Evolutionary conservation across 2,329 filamentous ascomycete genomes (phyloP).

Genomic region (Neofusicoccum parvum): DNA sequence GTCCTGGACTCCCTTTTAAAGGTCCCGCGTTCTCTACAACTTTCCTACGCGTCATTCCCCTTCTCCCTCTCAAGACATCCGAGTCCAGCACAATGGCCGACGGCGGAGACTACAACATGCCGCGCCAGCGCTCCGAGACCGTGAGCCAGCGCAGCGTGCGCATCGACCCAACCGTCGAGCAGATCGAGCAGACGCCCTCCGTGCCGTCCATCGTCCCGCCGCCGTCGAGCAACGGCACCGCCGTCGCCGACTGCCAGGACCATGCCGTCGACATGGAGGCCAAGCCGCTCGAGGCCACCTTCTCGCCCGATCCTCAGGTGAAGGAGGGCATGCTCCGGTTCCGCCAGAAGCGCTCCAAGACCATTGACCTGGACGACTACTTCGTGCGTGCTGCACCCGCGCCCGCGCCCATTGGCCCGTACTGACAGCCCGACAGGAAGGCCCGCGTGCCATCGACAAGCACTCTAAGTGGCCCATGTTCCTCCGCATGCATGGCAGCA

Average conservation of each 20-base stretch:
- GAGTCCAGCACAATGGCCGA: conserved; percentile 9
- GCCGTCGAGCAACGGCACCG: conserved; percentile 18
- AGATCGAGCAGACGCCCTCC: not conserved
- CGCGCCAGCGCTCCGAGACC: not conserved
- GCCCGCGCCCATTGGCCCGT: conserved; percentile 24
- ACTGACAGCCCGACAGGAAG: conserved; percentile 31
- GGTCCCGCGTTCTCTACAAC: conserved; percentile 13
- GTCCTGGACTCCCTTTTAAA: conserved; percentile 17
- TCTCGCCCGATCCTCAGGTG: conserved; percentile 3
- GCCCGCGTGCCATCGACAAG: conserved; percentile 68
- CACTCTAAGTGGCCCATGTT: conserved; percentile 79
- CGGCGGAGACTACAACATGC: not conserved
- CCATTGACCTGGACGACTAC: conserved; percentile 58
- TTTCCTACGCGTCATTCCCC: not conserved
- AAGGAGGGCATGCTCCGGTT: not conserved
- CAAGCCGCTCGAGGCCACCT: conserved; percentile 8
- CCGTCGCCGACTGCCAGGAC: conserved; percentile 1
- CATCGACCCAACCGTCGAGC: not conserved
- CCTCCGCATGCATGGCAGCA: conserved; percentile 73
- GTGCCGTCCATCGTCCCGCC: not conserved
- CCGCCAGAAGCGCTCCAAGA: conserved; percentile 32
- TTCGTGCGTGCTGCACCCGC: conserved; percentile 49
- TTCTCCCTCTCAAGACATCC: not conserved
- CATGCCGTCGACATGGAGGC: conserved; percentile 6
- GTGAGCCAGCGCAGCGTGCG: conserved; percentile 6